phyloP scores from a whole-genome alignment of 2,329 filamentous ascomycete species.

The Pseudonectria foliicola region DNA sequence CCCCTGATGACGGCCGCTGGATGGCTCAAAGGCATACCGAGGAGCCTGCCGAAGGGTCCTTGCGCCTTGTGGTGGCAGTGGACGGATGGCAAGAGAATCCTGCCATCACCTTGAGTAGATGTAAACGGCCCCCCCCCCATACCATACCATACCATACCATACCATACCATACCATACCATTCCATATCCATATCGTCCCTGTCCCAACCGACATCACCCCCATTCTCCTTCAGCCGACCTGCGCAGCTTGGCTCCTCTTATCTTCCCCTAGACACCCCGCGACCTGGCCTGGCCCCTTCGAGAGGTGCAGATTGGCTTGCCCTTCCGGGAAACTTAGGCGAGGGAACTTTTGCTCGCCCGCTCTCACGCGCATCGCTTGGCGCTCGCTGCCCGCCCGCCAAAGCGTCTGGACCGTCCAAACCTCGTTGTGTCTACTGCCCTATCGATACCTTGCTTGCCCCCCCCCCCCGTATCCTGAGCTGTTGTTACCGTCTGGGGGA shows the following conservation, averaged over 20 bases:
- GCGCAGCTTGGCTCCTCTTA: conserved; percentile 17
- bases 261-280: conserved; percentile 20
- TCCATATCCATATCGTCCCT: no score
- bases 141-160: no score
- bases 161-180: no score
- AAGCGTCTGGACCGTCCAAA: conserved; percentile 10
- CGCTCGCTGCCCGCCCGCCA: conserved; percentile 18
- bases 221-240: neutral
- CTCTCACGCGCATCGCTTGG: conserved; percentile 29
- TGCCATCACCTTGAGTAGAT: no score
- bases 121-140: no score
- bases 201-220: neutral
- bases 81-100: no score
- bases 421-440: conserved; percentile 16
- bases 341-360: conserved; percentile 35
- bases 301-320: conserved; percentile 28
- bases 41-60: no score
- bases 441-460: conserved; percentile 11
- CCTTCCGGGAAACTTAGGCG: conserved; percentile 29
- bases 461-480: no score
- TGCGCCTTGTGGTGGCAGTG: neutral
- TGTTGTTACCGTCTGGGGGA: conserved; percentile 4
- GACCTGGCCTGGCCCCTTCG: conserved; percentile 16
- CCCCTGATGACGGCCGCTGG: conserved; percentile 10
- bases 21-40: no score